Conservation (phyloP, 1,139 yeast genomes). For the Ogataea hybrid region DNA sequence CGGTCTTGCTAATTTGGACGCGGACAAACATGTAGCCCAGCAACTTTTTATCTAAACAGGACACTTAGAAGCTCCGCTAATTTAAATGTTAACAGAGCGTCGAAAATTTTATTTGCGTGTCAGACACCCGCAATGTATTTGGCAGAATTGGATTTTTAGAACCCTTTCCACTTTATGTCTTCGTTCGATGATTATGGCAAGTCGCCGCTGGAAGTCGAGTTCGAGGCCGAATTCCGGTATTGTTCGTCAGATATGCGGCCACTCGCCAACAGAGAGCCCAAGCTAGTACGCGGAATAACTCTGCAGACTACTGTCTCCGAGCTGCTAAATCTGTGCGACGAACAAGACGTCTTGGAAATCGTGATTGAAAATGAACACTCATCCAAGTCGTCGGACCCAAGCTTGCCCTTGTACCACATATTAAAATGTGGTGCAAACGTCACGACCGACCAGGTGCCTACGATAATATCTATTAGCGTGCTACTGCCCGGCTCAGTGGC, state of each 20-base stretch:
- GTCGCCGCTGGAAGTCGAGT: constrained; percentile 11
- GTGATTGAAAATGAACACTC: constrained; percentile 18
- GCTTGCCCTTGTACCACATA: constrained; percentile 16
- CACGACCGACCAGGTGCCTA: constrained; percentile 17
- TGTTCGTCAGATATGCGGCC: constrained; percentile 3
- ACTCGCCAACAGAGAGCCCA: background rate
- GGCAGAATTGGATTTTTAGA: constrained; percentile 2
- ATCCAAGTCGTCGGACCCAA: constrained; percentile 11
- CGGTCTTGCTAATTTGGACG: background rate
- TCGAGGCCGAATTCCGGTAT: constrained; percentile 19
- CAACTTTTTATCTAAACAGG: background rate
- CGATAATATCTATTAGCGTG: constrained; percentile 15
- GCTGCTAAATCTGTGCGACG: constrained; percentile 9
- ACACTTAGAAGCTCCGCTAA: background rate
- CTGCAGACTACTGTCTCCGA: constrained; percentile 19
- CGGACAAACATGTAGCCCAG: constrained; percentile 7
- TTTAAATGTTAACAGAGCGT: background rate
- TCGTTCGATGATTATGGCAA: background rate
- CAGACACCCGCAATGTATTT: constrained; percentile 2
- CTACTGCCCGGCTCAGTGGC: constrained; percentile 5
- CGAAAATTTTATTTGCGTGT: constrained; percentile 10
- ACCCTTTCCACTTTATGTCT: background rate
- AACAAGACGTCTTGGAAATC: constrained; percentile 9
- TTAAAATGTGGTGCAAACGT: constrained; percentile 16
- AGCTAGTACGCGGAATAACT: constrained; percentile 10